Evolutionary conservation across 257 asterid genomes (phyloP), one percentile per base, ranked within the genome.

Genomic region (Osmanthus fragrans): DNA sequence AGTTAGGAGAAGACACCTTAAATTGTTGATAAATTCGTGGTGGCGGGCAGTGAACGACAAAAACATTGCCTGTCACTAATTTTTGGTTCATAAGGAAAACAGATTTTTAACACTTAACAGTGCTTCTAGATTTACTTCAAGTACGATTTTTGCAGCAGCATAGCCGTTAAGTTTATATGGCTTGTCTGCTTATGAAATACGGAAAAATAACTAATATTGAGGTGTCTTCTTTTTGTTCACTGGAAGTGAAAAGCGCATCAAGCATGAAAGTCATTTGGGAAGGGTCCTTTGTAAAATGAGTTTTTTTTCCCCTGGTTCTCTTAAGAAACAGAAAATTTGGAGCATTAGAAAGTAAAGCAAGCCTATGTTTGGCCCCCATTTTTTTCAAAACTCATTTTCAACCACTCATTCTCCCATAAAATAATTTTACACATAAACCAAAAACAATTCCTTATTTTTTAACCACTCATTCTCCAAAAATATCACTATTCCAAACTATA

Each of bases 1-100:
- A 45, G 72, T 75, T 77, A 76, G 73, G 64, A 72, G 76, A 79
- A 73, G 10, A 77, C 21, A 74, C 58, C 68, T 47, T 77, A 63
- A 23, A 47, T 58, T 76, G 65, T n/a, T 39, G 74, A 72, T 51
- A 54, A 70, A 69, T 64, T 42, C 25, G 19, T 16, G 73, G 77
- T 3, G 63, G 60, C 4, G 36, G 70, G 74, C 13, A 0, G 16
- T 47, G 19, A 33, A 19, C 34, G 7, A 16, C 40, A 36, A 19
- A 77, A 73, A 70, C 27, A 34, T 70, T 49, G 39, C 47, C 71
- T 66, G 27, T 69, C 60, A 77, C 51, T 33, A 77, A 56, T 58
- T 68, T 13, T 73, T 49, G 33, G 68, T 70, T 76, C 60, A 25
- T 16, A 51, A 33, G 51, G 29, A 71, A 30, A 65, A n/a, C 27